A percentile compares a stretch with the other conserved stretches of the same genome.
These are phyloP conservation scores for Leccinum subgranulosum DNA, from an alignment of 768 basidiomycete genomes.

Conservation along the genomic window DNA sequence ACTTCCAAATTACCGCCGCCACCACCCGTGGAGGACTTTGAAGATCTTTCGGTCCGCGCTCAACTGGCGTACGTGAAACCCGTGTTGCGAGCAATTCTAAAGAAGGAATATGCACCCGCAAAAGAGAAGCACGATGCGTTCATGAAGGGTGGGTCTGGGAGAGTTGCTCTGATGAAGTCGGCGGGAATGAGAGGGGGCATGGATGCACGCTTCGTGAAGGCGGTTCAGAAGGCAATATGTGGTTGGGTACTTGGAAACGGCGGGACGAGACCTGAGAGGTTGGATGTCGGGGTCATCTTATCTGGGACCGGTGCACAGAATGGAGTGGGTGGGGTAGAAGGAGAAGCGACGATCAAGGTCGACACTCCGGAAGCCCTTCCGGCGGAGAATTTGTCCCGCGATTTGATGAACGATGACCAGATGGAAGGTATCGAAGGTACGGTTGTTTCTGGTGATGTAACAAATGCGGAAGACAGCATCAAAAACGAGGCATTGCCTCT, in stretches of 20 bases:
- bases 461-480: neutral
- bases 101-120: constrained; percentile 54
- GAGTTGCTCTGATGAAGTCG: constrained; percentile 33
- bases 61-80: constrained; percentile 69
- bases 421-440: constrained; percentile 21
- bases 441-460: neutral
- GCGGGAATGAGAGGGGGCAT: constrained; percentile 37
- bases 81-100: constrained; percentile 57
- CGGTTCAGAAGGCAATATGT: constrained; percentile 32
- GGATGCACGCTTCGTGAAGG: constrained; percentile 36
- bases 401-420: constrained; percentile 5
- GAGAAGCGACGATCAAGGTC: neutral
- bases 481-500: neutral
- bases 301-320: neutral
- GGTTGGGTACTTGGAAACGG: constrained; percentile 25
- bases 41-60: constrained; percentile 44
- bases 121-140: constrained; percentile 47
- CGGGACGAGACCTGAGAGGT: constrained; percentile 8
- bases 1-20: constrained; percentile 28
- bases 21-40: constrained; percentile 49
- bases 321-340: neutral
- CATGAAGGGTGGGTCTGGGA: constrained; percentile 53
- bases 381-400: neutral
- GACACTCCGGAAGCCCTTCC: neutral
- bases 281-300: neutral